Evolutionary conservation across 2,329 filamentous ascomycete species (phyloP).

Genomic region (Pseudofabraea citricarpa): DNA sequence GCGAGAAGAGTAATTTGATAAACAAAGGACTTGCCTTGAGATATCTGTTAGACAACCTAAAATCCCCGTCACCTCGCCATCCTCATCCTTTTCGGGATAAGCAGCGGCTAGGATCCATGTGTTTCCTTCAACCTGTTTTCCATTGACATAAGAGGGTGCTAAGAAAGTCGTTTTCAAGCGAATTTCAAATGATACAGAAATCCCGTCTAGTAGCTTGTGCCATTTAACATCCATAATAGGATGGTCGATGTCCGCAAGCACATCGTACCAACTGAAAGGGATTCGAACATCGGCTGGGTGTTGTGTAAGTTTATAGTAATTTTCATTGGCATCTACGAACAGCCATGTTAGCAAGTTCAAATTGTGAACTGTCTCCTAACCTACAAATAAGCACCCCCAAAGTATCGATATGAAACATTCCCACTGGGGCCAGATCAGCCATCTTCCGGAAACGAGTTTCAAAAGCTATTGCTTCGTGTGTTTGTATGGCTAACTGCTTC

Average conservation of each 20-base stretch:
- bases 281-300: constrained; percentile 33
- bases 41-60: constrained; percentile 16
- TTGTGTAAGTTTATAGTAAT: constrained; percentile 51
- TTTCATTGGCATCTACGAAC: constrained; percentile 33
- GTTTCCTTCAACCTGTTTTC: constrained; percentile 38
- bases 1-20: no score
- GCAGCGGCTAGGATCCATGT: constrained; percentile 19
- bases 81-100: constrained; percentile 14
- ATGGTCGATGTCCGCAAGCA: constrained; percentile 13
- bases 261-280: constrained; percentile 16
- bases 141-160: constrained; percentile 45
- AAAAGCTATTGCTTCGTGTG: constrained; percentile 43
- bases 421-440: constrained; percentile 69
- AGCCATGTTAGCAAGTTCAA: no score
- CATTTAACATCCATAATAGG: constrained; percentile 15
- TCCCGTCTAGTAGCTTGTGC: constrained; percentile 15
- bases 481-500: constrained; percentile 56
- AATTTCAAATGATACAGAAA: constrained; percentile 16
- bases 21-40: background rate
- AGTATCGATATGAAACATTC: constrained; percentile 66
- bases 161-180: constrained; percentile 35
- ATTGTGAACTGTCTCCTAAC: no score
- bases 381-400: constrained; percentile 63
- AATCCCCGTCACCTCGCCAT: constrained; percentile 13
- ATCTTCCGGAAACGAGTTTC: constrained; percentile 65